Evolutionary conservation across 2,329 filamentous ascomycete species (phyloP), one percentile per base, ranked within the genome.

Genomic region (Fusarium luffae): DNA sequence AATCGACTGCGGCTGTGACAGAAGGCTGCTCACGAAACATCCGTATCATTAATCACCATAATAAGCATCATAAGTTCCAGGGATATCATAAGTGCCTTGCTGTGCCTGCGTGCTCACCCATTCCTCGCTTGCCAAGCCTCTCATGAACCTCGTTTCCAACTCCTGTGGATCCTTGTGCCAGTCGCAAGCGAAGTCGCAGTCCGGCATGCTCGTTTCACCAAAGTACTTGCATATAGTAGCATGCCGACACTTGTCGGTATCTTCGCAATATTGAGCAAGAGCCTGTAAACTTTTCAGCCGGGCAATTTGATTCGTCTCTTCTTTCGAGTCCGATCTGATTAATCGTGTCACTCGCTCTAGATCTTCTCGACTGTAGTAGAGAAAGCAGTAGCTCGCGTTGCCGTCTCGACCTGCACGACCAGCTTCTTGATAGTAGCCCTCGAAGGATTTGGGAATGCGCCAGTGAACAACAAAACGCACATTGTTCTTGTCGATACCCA

Each of bases 401-500:
- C 93, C 93, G 74, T 98, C 95, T 42, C 95, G 88, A 1, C 95
- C 95, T 8, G 94, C 95, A 41, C 95, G 91, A 0, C 95, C 95
- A 3, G 93, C 94, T 84, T 98, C 95, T 80, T 98, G 95, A 75
- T 98, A 97, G 77, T 96, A 98, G 2, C 94, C 93, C 78, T 98
- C 95, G 77, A 98, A 97, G 5, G 92, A 96, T 77, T 97, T 97
- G 12, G 95, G 93, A 12, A 97, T 86, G 63, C 93, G 92, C 94
- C 95, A 98, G 80, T 98, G 95, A 3, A 96, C 90, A 2, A 98
- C 94, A 74, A 98, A 98, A 4, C 95, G 92, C 13, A 98, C 95
- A 73, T 97, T 92, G 54, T 96, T 90, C 79, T 98, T 98, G 79
- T 98, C 94, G 69, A 98, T 98, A 27, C 95, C 95, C 95, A 98